Conservation (phyloP, 2,329 filamentous ascomycete genomes). For the Chalaropsis ovoidea region DNA sequence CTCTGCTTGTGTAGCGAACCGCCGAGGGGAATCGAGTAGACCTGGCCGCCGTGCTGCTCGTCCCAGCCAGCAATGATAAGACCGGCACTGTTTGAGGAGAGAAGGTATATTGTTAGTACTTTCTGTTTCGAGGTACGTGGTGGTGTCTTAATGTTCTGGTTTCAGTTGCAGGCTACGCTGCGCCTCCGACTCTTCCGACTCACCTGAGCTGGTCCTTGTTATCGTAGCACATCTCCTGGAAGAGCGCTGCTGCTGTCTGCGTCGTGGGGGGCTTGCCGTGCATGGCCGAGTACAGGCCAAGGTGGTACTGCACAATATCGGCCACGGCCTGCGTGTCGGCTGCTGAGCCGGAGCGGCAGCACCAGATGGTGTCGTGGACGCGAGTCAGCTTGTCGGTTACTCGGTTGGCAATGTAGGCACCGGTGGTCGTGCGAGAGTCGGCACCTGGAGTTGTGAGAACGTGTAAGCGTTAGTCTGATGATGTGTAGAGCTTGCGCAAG, state of each 20-base stretch:
- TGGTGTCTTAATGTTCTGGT: too few relatives aligned
- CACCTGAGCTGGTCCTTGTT: conserved; percentile 93
- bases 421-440: conserved; percentile 94
- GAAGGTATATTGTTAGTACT: neutral
- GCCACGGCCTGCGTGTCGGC: conserved; percentile 97
- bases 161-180: too few relatives aligned
- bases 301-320: conserved; percentile 94
- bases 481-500: neutral
- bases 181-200: conserved; percentile 31
- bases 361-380: conserved; percentile 99
- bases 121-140: too few relatives aligned
- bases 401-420: conserved; percentile 96
- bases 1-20: conserved; percentile 95
- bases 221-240: conserved; percentile 95
- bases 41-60: conserved; percentile 85
- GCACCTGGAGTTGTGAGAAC: conserved; percentile 47
- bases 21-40: conserved; percentile 93
- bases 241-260: conserved; percentile 87
- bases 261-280: conserved; percentile 88
- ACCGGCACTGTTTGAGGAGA: conserved; percentile 56
- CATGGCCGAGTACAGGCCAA: conserved; percentile 81
- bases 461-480: neutral
- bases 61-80: conserved; percentile 99
- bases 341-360: conserved; percentile 92
- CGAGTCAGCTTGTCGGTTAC: conserved; percentile 98